phyloP scores from a whole-genome alignment of 371 early-diverging fungal genomes.

The Lichtheimia corymbifera region DNA sequence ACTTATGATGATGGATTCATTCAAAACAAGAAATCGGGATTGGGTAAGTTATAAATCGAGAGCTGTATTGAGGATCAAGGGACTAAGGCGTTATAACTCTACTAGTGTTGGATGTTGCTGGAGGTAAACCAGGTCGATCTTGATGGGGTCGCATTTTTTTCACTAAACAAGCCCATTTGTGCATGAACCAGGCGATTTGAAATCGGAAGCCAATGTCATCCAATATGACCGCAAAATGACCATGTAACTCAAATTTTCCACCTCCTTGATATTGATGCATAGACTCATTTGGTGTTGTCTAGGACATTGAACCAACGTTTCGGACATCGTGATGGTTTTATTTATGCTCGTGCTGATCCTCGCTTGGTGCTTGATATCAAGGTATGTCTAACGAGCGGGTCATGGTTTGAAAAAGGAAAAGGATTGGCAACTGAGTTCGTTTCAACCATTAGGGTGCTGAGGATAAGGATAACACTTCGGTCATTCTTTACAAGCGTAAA shows the following conservation, averaged over 20 bases:
- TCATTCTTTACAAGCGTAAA: slow-evolving; percentile 19
- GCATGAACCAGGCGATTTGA: slow-evolving; percentile 30
- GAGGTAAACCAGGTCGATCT: slow-evolving; percentile 21
- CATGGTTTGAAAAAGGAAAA: not conserved
- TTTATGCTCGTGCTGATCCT: slow-evolving; percentile 44
- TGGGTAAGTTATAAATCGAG: slow-evolving; percentile 9
- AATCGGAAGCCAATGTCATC: slow-evolving; percentile 23
- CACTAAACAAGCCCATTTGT: too few relatives aligned
- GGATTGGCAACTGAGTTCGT: not conserved
- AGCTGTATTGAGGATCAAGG: not conserved
- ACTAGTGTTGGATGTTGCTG: slow-evolving; percentile 39
- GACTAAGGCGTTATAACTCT: not conserved
- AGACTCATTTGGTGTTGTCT: not conserved
- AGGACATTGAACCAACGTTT: slow-evolving; percentile 52
- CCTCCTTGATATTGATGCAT: not conserved
- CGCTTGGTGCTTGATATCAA: slow-evolving; percentile 41
- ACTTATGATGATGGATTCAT: slow-evolving; percentile 25
- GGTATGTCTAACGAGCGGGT: slow-evolving; percentile 10
- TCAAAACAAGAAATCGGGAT: slow-evolving; percentile 30
- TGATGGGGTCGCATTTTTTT: too few relatives aligned
- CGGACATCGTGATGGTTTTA: slow-evolving; percentile 41
- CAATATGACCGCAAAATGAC: slow-evolving; percentile 47
- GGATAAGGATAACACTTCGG: slow-evolving; percentile 9
- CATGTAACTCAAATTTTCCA: slow-evolving; percentile 21
- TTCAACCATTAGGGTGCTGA: slow-evolving; percentile 11